Evolutionary conservation across 2,329 filamentous ascomycete species (phyloP).

Genomic region (Ascochyta pisi): DNA sequence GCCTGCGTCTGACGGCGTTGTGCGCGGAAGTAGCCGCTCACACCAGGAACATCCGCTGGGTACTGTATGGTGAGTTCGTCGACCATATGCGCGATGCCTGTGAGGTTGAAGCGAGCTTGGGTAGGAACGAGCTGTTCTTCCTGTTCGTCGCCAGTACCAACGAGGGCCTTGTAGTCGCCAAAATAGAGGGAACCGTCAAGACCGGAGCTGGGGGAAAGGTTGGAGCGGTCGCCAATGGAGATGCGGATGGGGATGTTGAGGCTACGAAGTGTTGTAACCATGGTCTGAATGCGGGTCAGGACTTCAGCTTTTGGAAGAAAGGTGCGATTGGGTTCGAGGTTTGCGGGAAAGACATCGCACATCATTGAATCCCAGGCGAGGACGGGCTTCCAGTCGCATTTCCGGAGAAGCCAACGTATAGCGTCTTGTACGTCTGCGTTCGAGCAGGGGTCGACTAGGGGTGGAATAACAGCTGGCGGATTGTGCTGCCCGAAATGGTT

Average conservation of each 20-base stretch:
- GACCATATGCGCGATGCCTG: conserved; percentile 42
- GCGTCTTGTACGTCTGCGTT: conserved; percentile 43
- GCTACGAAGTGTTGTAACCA: conserved; percentile 37
- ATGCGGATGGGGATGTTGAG: conserved; percentile 44
- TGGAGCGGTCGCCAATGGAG: conserved; percentile 42
- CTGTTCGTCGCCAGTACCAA: conserved; percentile 33
- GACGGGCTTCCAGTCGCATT: conserved; percentile 45
- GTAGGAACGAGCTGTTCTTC: conserved; percentile 40
- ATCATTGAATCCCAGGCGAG: conserved; percentile 46
- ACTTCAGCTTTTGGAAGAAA: conserved; percentile 43
- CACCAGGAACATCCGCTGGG: conserved; percentile 41
- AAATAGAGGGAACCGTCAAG: conserved; percentile 46
- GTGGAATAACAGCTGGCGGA: conserved; percentile 19
- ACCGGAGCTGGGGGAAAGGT: conserved; percentile 33
- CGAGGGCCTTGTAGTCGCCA: conserved; percentile 43
- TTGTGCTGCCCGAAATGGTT: conserved; percentile 31
- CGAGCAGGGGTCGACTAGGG: conserved; percentile 34
- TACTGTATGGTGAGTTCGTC: conserved; percentile 48
- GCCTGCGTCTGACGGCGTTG: conserved; percentile 29
- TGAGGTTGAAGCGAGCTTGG: conserved; percentile 43
- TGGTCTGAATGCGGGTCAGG: conserved; percentile 38
- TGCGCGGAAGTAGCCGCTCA: conserved; percentile 34
- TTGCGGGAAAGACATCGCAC: conserved; percentile 48
- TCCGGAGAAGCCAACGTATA: conserved; percentile 40
- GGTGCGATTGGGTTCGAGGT: conserved; percentile 37